Evolutionary conservation across 2,329 filamentous ascomycete species (phyloP).

Genomic region (Epichloe glyceriae): DNA sequence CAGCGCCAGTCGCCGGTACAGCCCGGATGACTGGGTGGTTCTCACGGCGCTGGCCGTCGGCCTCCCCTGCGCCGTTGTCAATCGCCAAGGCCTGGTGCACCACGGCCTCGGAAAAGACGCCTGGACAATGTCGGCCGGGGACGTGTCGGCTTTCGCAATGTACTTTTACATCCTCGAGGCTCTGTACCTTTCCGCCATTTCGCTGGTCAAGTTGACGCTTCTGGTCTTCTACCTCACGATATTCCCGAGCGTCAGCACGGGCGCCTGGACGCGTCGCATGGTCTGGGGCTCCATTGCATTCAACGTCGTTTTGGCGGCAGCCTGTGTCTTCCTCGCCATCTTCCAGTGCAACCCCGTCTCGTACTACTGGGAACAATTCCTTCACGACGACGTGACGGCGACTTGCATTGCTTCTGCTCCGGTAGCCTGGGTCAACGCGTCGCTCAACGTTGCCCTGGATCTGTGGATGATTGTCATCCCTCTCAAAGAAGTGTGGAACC

Average conservation of each 20-base stretch:
- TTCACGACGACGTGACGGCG: slow-evolving; percentile 26
- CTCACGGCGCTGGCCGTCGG: slow-evolving; percentile 13
- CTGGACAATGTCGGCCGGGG: slow-evolving; percentile 27
- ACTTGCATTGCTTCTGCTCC: slow-evolving; percentile 32
- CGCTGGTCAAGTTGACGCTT: slow-evolving; percentile 34
- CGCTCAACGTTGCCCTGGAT: slow-evolving; percentile 35
- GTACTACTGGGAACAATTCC: slow-evolving; percentile 36
- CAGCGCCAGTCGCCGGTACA: slow-evolving; percentile 15
- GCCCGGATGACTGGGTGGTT: slow-evolving; percentile 20
- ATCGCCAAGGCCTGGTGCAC: slow-evolving; percentile 14
- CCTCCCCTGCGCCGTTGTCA: slow-evolving; percentile 16
- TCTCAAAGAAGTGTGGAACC: slow-evolving; percentile 23
- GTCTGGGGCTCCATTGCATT: slow-evolving; percentile 26
- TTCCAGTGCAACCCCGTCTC: slow-evolving; percentile 35
- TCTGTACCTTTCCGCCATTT: slow-evolving; percentile 30
- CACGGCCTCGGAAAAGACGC: slow-evolving; percentile 32
- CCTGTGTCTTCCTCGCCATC: slow-evolving; percentile 27
- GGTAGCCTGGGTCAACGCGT: slow-evolving; percentile 34
- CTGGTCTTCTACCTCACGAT: slow-evolving; percentile 38
- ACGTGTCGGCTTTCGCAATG: slow-evolving; percentile 27
- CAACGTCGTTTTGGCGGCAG: slow-evolving; percentile 21
- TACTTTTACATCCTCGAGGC: slow-evolving; percentile 27
- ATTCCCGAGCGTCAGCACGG: slow-evolving; percentile 27
- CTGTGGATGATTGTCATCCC: slow-evolving; percentile 35
- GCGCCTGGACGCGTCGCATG: slow-evolving; percentile 14